These are phyloP conservation scores for Symbiotaphrina buchneri DNA, from an alignment of 495 filamentous ascomycete species.

Conservation along the genomic window DNA sequence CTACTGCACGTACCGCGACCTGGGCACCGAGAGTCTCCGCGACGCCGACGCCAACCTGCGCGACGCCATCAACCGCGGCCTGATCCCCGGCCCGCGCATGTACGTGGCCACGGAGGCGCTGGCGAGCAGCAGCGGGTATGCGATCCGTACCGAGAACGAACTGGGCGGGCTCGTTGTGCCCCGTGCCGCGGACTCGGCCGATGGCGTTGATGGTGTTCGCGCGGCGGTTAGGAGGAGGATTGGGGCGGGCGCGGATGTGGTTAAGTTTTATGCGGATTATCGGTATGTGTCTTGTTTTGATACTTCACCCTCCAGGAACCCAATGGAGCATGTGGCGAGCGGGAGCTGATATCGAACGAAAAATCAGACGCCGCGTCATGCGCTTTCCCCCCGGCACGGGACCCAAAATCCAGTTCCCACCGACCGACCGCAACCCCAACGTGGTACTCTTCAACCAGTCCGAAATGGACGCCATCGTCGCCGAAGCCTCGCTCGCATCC, in stretches of 20 bases:
- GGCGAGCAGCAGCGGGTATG: conserved; percentile 23
- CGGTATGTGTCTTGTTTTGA: no score
- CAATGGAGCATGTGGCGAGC: no score
- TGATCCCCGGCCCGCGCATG: conserved; percentile 25
- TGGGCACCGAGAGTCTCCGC: conserved; percentile 24
- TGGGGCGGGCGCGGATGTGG: conserved; percentile 24
- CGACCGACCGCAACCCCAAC: conserved; percentile 17
- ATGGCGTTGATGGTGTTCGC: conserved; percentile 19
- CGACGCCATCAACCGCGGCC: conserved; percentile 20
- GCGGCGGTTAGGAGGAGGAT: conserved; percentile 22
- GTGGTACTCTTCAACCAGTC: conserved; percentile 19
- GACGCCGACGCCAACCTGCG: conserved; percentile 20
- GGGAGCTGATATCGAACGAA: no score
- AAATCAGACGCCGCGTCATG: no score
- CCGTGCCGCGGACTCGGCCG: conserved; percentile 18
- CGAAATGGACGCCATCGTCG: conserved; percentile 27
- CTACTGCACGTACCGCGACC: conserved; percentile 30
- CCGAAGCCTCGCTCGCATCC: conserved; percentile 17
- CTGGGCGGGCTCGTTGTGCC: conserved; percentile 12
- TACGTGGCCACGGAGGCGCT: conserved; percentile 26
- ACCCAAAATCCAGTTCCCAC: conserved; percentile 13
- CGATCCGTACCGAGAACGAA: conserved; percentile 19
- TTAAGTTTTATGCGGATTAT: conserved; percentile 32
- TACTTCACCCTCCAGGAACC: no score
- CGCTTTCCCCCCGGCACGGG: no score